These are phyloP conservation scores for Rhodamnia argentea DNA, from an alignment of 345 rosid species.

Conservation along the genomic window DNA sequence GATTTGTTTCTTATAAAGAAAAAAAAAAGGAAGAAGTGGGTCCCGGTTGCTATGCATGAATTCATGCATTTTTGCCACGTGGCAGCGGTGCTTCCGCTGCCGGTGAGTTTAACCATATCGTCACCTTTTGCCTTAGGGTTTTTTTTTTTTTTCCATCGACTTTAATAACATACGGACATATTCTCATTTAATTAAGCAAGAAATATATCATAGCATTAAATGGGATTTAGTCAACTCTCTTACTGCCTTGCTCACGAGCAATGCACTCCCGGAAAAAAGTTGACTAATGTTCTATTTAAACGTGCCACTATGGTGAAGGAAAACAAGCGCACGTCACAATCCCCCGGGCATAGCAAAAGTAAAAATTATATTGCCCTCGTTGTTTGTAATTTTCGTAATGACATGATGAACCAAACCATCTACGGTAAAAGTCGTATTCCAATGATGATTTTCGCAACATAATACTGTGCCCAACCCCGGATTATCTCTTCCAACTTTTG, in stretches of 20 bases:
- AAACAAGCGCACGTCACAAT: not conserved
- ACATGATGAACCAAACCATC: not conserved
- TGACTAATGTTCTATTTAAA: not conserved
- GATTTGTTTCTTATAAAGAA: not conserved
- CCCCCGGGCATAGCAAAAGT: not conserved
- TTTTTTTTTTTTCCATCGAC: not conserved
- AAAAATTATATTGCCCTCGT: rapidly evolving
- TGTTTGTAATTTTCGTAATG: not conserved
- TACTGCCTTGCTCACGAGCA: not conserved
- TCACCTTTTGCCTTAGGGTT: not conserved
- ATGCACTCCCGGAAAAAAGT: not conserved
- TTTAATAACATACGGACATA: not conserved
- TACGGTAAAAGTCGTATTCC: not conserved
- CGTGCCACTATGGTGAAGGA: not conserved
- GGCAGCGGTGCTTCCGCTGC: not conserved
- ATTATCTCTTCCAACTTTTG: too few species aligned
- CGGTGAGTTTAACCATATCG: not conserved
- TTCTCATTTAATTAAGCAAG: not conserved
- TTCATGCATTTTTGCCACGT: not conserved
- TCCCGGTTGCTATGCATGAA: not conserved
- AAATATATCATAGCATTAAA: not conserved
- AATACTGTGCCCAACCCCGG: too few species aligned
- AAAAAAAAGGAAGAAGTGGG: not conserved
- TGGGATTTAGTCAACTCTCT: not conserved
- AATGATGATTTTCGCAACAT: not conserved